Base-by-base conservation (phyloP, 148 eudicot species). In the Vaccinium vitisidaea region DNA sequence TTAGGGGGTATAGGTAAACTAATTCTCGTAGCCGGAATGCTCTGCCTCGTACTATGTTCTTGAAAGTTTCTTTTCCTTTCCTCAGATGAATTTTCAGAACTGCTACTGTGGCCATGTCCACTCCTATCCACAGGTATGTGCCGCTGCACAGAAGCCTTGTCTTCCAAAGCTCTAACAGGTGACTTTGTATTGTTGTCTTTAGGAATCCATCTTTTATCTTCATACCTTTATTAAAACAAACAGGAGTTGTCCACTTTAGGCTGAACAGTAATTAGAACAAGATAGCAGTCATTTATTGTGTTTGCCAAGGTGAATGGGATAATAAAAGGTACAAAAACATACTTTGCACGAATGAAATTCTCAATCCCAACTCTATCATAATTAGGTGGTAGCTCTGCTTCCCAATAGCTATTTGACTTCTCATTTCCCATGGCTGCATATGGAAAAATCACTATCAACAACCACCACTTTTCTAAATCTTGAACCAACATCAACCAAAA, bases 311-410 rank as follows among this genome's bases (percentile, higher is more conserved):
- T 36, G 55, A 46, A 46, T 76, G 25, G 55, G 55, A 23, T 82
- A 16, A 56, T 69, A 75, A 36, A 48, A 52, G 79, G 71, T 25
- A 83, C 52, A 84, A 67, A 79, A 67, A 36, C 96, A 76, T 92
- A 97, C 99, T 97, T 97, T 53, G 99, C 99, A 85, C 96, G 98
- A 83, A 97, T 97, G 87, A 97, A 97, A 90, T 97, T 95, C 88
- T 97, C 99, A 91, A 97, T 92, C 49, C 99, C 99, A 86, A 97
- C 99, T 90, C 99, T 89, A 84, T 97, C 98, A 85, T 97, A 97
- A 88, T 95, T 95, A 81, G 99, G 95, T 53, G 99, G 99, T 79
- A 97, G 90, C 80, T 97, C 98, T 49, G 98, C 98, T 92, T 97
- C 99, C 99, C 99, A 97, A 82, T 93, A 94, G 86, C 92, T 91